Conservation (phyloP, 2,329 filamentous ascomycete species). For the Zymoseptoria ardabiliae region DNA sequence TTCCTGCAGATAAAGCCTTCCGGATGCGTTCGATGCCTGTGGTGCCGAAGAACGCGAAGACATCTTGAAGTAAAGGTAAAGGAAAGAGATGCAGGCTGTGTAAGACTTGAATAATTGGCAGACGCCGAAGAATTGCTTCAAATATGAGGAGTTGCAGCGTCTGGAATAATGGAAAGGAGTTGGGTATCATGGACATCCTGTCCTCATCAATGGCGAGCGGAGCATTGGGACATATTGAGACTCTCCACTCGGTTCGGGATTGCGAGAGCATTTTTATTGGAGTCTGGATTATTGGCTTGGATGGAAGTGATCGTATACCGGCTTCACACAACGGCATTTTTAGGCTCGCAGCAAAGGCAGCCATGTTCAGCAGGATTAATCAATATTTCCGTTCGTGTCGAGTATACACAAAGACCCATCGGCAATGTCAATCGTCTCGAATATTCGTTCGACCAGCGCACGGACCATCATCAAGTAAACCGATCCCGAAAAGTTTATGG, state of each 20-base stretch:
- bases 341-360: neutral
- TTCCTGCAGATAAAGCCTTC: constrained; percentile 39
- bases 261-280: neutral
- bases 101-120: neutral
- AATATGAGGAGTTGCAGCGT: neutral
- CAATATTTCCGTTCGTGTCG: neutral
- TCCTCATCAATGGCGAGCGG: neutral
- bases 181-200: neutral
- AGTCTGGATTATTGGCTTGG: neutral
- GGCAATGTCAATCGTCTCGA: neutral
- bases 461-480: neutral
- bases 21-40: constrained; percentile 37
- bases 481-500: neutral
- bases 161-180: neutral
- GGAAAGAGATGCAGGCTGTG: neutral
- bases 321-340: neutral
- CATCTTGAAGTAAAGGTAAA: neutral
- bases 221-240: neutral
- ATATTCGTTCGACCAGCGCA: neutral
- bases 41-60: constrained; percentile 14
- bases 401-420: neutral
- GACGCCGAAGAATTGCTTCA: neutral
- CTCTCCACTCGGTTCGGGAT: neutral
- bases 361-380: neutral
- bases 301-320: neutral